Percentiles rank a stretch among this genome's conserved stretches.
Conservation (phyloP, 257 asterid genomes). For the Solanum habrochaites region DNA sequence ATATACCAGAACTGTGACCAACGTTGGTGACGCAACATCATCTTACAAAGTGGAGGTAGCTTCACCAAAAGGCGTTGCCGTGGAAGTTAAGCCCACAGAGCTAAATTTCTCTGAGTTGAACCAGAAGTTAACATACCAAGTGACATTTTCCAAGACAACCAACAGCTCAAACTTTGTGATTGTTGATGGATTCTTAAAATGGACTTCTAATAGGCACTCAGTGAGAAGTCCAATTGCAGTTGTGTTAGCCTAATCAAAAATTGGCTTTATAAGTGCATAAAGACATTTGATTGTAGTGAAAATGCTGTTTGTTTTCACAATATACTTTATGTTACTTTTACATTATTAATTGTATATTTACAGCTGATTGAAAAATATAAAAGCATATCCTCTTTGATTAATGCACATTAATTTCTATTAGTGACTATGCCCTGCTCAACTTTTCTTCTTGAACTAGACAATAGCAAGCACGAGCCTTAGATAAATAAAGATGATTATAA, state of each 20-base stretch:
- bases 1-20: constrained; percentile 29
- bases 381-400: too few relatives aligned
- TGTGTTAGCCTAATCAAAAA: not conserved
- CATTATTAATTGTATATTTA: too few relatives aligned
- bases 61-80: constrained; percentile 15
- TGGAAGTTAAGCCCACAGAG: not conserved
- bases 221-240: constrained; percentile 31
- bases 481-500: too few relatives aligned
- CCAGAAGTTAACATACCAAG: too few relatives aligned
- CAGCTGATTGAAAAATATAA: too few relatives aligned
- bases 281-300: too few relatives aligned
- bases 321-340: not conserved
- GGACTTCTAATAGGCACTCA: constrained; percentile 18
- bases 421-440: too few relatives aligned
- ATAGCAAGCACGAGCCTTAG: too few relatives aligned
- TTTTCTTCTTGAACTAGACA: too few relatives aligned
- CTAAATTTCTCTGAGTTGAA: too few relatives aligned
- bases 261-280: too few relatives aligned
- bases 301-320: not conserved
- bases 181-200: constrained; percentile 24
- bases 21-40: constrained; percentile 19
- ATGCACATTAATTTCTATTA: too few relatives aligned
- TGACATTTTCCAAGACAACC: not conserved
- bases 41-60: constrained; percentile 12
- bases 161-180: not conserved